These are phyloP conservation scores for Leptomonas seymouri DNA, from an alignment of 208 protist species.

Conservation along the genomic window DNA sequence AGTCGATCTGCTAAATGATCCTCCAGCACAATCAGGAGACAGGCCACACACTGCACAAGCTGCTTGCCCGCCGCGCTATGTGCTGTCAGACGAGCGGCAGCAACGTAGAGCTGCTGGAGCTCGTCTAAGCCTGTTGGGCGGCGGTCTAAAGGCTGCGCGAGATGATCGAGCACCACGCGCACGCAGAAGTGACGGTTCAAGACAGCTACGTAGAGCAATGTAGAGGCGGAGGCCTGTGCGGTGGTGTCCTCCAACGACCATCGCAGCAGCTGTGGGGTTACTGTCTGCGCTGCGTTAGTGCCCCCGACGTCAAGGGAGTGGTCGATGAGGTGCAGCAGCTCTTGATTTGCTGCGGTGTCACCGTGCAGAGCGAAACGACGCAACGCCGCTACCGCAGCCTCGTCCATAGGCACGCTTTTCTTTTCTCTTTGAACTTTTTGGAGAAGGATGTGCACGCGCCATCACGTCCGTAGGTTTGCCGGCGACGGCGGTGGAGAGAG, in stretches of 20 bases:
- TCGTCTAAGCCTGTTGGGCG: constrained; percentile 44
- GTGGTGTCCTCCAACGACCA: constrained; percentile 24
- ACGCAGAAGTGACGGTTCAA: constrained; percentile 72
- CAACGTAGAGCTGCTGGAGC: constrained; percentile 52
- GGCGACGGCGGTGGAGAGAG: no score
- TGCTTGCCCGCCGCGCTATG: constrained; percentile 36
- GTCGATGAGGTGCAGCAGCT: constrained; percentile 26
- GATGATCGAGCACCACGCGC: constrained; percentile 41
- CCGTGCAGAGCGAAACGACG: constrained; percentile 19
- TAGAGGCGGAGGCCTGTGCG: constrained; percentile 1
- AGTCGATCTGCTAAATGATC: constrained; percentile 28
- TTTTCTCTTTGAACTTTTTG: neutral
- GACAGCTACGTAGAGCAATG: constrained; percentile 47
- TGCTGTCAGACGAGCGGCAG: neutral
- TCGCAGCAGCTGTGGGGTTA: constrained; percentile 51
- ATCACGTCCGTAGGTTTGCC: neutral
- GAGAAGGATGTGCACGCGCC: neutral
- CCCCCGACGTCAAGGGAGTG: constrained; percentile 27
- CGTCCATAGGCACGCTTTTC: neutral
- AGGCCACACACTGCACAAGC: constrained; percentile 47
- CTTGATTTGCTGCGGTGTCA: constrained; percentile 19
- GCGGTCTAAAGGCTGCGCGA: constrained; percentile 50
- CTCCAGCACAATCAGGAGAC: constrained; percentile 48
- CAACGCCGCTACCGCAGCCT: constrained; percentile 20
- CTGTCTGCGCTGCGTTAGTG: constrained; percentile 20